Evolutionary conservation across 73 alveolate species (phyloP).

Genomic region (Paramecium pentaurelia): DNA sequence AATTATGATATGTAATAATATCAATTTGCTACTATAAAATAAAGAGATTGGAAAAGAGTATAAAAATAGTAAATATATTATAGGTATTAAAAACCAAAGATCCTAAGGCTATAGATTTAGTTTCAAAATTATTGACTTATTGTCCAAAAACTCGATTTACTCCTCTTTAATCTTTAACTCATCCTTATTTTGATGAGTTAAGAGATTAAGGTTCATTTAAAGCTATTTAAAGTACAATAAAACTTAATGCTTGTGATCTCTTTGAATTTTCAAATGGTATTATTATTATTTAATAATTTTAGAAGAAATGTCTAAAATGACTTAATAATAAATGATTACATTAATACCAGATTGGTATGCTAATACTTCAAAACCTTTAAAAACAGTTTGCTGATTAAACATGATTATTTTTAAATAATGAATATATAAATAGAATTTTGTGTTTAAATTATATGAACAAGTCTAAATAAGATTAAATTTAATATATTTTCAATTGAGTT

Average conservation of each 20-base stretch:
- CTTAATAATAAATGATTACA: neutral
- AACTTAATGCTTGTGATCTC: neutral
- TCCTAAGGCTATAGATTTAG: constrained; percentile 72
- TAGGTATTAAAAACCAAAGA: constrained; percentile 56
- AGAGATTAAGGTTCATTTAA: constrained; percentile 61
- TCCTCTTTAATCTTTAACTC: constrained; percentile 70
- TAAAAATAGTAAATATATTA: neutral
- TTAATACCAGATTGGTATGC: constrained; percentile 61
- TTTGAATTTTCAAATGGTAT: constrained; percentile 56
- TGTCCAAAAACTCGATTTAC: constrained; percentile 71
- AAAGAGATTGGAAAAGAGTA: constrained; percentile 57
- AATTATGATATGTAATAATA: constrained; percentile 51
- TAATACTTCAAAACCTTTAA: neutral
- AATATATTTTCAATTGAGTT: neutral
- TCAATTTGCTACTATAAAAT: constrained; percentile 26
- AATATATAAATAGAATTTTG: neutral
- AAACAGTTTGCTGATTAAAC: constrained; percentile 22
- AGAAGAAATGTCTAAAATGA: constrained; percentile 1
- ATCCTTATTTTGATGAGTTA: constrained; percentile 81
- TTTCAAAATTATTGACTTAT: constrained; percentile 70
- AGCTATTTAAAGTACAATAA: neutral
- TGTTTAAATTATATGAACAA: neutral
- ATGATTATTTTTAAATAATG: neutral
- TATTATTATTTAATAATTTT: neutral
- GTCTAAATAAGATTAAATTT: neutral